These are phyloP conservation scores for Tuber brumale DNA, from an alignment of 495 filamentous ascomycete genomes.

Conservation along the genomic window DNA sequence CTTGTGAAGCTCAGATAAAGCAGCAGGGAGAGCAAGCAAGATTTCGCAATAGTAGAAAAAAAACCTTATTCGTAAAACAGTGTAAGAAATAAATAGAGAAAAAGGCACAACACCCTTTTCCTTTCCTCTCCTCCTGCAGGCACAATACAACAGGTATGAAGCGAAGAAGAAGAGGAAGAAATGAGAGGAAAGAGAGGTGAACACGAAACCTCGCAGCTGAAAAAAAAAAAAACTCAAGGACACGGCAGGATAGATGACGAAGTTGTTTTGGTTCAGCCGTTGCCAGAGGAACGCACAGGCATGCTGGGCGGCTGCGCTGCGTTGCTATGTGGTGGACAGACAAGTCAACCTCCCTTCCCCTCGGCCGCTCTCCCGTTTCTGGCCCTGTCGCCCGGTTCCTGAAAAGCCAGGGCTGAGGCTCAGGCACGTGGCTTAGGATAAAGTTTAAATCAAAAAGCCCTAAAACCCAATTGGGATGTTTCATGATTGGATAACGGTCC, in stretches of 20 bases:
- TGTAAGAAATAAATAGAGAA: background rate
- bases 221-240: background rate
- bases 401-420: background rate
- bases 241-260: conserved; percentile 14
- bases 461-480: background rate
- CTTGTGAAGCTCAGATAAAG: background rate
- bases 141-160: background rate
- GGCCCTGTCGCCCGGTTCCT: background rate
- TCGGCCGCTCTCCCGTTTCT: background rate
- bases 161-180: background rate
- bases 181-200: background rate
- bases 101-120: background rate
- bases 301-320: background rate
- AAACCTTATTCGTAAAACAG: background rate
- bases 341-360: background rate
- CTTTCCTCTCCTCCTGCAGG: background rate
- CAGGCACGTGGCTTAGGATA: background rate
- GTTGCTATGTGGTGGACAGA: background rate
- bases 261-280: conserved; percentile 31
- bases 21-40: background rate
- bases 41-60: conserved; percentile 3
- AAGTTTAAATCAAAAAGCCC: background rate
- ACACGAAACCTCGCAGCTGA: conserved; percentile 7
- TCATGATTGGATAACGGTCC: background rate
- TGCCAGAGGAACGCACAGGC: conserved; percentile 29